These are phyloP conservation scores for Scedosporium minutisporum DNA, from an alignment of 2,329 filamentous ascomycete species.

Conservation along the genomic window DNA sequence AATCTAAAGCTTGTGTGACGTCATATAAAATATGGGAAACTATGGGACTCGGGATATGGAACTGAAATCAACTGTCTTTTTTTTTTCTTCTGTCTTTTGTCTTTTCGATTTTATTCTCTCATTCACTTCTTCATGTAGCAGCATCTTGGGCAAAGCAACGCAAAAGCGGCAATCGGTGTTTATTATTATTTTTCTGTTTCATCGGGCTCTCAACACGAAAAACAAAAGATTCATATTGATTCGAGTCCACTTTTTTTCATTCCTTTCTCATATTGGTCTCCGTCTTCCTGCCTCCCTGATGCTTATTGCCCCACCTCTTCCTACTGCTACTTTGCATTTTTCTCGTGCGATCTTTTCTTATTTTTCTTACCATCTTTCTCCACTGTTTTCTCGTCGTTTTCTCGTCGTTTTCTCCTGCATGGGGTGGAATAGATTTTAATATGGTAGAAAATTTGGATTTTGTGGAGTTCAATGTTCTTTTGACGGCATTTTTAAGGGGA, in stretches of 20 bases:
- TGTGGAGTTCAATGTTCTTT: conserved; percentile 4
- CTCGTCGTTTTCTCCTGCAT: background rate
- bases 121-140: background rate
- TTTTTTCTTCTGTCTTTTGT: background rate
- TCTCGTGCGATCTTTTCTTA: background rate
- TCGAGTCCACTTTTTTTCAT: background rate
- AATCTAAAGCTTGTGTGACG: background rate
- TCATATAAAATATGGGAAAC: background rate
- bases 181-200: background rate
- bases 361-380: background rate
- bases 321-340: background rate
- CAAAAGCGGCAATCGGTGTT: background rate
- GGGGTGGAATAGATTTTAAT: background rate
- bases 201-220: background rate
- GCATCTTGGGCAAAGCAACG: background rate
- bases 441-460: background rate
- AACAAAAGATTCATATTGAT: background rate
- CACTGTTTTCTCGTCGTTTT: background rate
- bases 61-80: background rate
- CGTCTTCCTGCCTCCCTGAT: background rate
- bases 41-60: background rate
- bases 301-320: background rate
- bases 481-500: background rate
- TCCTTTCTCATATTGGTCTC: background rate
- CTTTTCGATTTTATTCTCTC: background rate